These are phyloP conservation scores for Penicillium sp. DNA, from an alignment of 2,329 filamentous ascomycete species.

Conservation along the genomic window DNA sequence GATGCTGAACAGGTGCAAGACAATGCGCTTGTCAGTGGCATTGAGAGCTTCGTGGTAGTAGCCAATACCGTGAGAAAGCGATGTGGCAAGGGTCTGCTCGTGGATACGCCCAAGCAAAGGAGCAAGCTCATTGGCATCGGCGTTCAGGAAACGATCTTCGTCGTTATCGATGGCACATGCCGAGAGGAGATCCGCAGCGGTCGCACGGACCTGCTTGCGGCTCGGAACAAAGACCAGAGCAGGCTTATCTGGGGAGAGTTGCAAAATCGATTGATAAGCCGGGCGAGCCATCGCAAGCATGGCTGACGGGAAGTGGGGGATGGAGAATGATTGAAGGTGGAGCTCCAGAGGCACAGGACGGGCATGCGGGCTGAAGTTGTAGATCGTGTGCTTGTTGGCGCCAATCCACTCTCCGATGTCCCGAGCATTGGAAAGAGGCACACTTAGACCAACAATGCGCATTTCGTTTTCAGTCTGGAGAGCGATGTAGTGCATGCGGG, in stretches of 20 bases:
- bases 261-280: constrained; percentile 81
- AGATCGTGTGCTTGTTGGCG: constrained; percentile 95
- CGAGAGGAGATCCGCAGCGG: constrained; percentile 81
- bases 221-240: constrained; percentile 89
- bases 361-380: constrained; percentile 94
- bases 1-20: constrained; percentile 84
- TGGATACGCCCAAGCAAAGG: constrained; percentile 80
- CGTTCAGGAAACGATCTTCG: constrained; percentile 89
- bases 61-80: constrained; percentile 87
- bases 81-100: constrained; percentile 82
- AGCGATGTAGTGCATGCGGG: constrained; percentile 93
- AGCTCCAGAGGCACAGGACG: constrained; percentile 87
- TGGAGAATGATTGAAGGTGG: constrained; percentile 91
- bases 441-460: constrained; percentile 84
- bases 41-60: constrained; percentile 96
- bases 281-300: constrained; percentile 99
- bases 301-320: constrained; percentile 93
- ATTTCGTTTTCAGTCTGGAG: constrained; percentile 80
- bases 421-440: constrained; percentile 86
- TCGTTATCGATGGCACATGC: constrained; percentile 85
- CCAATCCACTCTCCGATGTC: constrained; percentile 98
- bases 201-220: constrained; percentile 86
- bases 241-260: constrained; percentile 84
- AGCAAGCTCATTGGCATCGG: constrained; percentile 74
- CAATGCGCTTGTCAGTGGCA: constrained; percentile 85